Percentiles rank a stretch among this genome's conserved stretches.
Evolutionary conservation across 441 rosid genomes (phyloP).

Genomic region (Isatis lusitanica): DNA sequence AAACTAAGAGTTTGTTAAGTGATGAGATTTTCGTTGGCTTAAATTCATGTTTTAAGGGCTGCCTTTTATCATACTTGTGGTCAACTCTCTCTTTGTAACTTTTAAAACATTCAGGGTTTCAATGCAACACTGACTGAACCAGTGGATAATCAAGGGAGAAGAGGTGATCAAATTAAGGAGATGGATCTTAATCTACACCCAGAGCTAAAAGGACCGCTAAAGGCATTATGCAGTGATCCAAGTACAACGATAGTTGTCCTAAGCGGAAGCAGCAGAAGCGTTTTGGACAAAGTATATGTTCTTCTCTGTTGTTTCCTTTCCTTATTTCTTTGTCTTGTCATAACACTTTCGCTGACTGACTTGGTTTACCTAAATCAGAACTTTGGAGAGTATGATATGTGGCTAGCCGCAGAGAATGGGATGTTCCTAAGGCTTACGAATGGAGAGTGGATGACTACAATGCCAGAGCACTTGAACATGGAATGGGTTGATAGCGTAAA

Average conservation of each 20-base stretch:
- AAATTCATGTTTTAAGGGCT: neutral
- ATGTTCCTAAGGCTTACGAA: constrained; percentile 86
- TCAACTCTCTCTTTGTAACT: neutral
- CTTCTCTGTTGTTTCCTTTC: neutral
- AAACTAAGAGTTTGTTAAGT: neutral
- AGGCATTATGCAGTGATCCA: constrained; percentile 65
- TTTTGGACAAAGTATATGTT: constrained; percentile 59
- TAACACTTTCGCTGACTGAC: constrained; percentile 11
- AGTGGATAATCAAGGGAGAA: constrained; percentile 81
- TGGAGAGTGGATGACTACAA: constrained; percentile 98
- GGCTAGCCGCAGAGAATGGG: constrained; percentile 99
- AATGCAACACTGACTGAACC: constrained; percentile 95
- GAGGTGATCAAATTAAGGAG: constrained; percentile 96
- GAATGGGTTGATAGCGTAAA: constrained; percentile 99
- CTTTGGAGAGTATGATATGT: constrained; percentile 79
- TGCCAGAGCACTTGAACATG: constrained; percentile 98
- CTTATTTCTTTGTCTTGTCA: constrained; percentile 1
- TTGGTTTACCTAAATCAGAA: constrained; percentile 50
- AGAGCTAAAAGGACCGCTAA: constrained; percentile 62
- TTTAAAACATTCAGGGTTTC: constrained; percentile 66
- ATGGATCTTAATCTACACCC: constrained; percentile 96
- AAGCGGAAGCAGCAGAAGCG: constrained; percentile 75
- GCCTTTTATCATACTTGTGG: neutral
- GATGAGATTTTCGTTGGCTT: neutral
- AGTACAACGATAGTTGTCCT: constrained; percentile 81